Percentiles rank a stretch among this genome's conserved stretches.
Evolutionary conservation across 1,284 basidiomycete species (phyloP).

Genomic region (Ustilago nuda): DNA sequence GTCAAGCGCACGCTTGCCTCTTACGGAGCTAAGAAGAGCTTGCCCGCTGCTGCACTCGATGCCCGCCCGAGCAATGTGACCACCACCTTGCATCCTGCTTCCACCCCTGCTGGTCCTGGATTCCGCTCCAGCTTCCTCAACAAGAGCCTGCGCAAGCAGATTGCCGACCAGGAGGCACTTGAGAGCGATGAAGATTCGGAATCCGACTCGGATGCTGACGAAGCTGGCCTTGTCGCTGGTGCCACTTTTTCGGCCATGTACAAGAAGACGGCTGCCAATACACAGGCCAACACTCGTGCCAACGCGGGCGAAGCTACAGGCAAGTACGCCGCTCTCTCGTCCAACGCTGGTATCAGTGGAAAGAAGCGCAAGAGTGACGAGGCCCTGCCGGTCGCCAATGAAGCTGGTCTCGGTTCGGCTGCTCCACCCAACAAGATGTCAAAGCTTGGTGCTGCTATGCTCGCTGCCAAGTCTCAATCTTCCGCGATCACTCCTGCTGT

Average conservation of each 20-base stretch:
- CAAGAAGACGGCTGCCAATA: slow-evolving; percentile 33
- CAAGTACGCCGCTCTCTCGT: slow-evolving; percentile 6
- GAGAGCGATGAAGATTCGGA: slow-evolving; percentile 32
- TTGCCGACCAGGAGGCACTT: slow-evolving; percentile 50
- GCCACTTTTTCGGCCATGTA: slow-evolving; percentile 33
- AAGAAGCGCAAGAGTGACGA: slow-evolving; percentile 55
- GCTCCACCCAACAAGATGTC: slow-evolving; percentile 39
- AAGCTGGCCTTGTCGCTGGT: slow-evolving; percentile 30
- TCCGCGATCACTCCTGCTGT: slow-evolving; percentile 15
- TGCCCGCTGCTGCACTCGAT: slow-evolving; percentile 34
- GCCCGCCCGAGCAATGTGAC: slow-evolving; percentile 27
- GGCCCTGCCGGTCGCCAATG: slow-evolving; percentile 18
- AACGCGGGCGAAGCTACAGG: slow-evolving; percentile 29
- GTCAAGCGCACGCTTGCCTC: slow-evolving; percentile 50
- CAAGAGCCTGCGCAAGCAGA: slow-evolving; percentile 62
- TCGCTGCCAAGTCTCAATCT: slow-evolving; percentile 28
- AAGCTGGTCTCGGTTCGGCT: slow-evolving; percentile 14
- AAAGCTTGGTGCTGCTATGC: slow-evolving; percentile 32
- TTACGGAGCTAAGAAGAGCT: slow-evolving; percentile 52
- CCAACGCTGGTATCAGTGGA: slow-evolving; percentile 7
- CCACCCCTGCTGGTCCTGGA: slow-evolving; percentile 45
- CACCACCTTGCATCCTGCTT: slow-evolving; percentile 40
- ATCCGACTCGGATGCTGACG: slow-evolving; percentile 42
- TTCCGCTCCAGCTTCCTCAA: slow-evolving; percentile 63
- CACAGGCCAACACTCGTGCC: slow-evolving; percentile 48